Evolutionary conservation across 1,139 yeast species (phyloP), one percentile per base, ranked within the genome.

Genomic region (Lodderomyces oxycetoniae): DNA sequence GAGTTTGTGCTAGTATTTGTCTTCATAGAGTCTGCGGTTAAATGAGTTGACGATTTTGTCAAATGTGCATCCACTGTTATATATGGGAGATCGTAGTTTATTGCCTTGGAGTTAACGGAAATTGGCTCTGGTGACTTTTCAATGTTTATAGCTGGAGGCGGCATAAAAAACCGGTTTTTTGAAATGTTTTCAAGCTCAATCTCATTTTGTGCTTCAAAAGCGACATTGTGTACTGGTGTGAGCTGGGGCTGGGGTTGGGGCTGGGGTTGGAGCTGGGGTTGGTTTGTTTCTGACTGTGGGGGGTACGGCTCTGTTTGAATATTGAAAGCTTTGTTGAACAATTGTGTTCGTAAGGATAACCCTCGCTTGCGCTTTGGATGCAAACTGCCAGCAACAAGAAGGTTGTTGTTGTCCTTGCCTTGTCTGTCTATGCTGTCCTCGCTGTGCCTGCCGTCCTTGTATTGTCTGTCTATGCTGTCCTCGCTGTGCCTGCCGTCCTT

Each of bases 271-370:
- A 9, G 26, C 12, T 20, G 30, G 24, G 17, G 27, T 11, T 3
- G 6, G 17, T 14, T 10, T 15, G 15, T 12, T 15, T 11, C 15
- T 9, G 4, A 14, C 28, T 14, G 21, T 2, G 22, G 28, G 13
- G 17, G 13, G 16, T 19, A 28, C 26, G 27, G 38, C 7, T 37
- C 34, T 15, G 14, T 32, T 26, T 36, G 44, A 14, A 44, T 46
- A 23, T 50, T 45, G n/a, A 64, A 44, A 7, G 64, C 56, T 42
- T 74, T 79, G 53, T 74, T 79, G 59, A 84, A 76, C 42, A 84
- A 65, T 57, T 83, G 93, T 0, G 88, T 72, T 45, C 94, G 67
- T 36, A 85, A 59, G 3, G 91, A 81, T 40, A 80, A 76, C 0
- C 93, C 89, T 50, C 95, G 63, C 43, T 74, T 77, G 42, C 91